phyloP scores from a whole-genome alignment of 2,329 filamentous ascomycete species.

The Nigrospora sphaerica region DNA sequence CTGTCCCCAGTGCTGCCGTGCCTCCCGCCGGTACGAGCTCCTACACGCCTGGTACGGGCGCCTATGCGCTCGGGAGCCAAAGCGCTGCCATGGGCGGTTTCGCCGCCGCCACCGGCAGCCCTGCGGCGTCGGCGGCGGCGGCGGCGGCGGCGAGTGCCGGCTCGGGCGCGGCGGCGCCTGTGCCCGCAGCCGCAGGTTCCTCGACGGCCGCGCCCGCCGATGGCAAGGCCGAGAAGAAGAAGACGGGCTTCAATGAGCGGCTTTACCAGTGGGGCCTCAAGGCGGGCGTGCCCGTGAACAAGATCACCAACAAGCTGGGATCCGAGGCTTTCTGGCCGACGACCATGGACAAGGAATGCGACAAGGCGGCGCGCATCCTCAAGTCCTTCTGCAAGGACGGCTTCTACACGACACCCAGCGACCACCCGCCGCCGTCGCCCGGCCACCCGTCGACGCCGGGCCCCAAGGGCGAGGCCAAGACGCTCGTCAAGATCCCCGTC shows the following conservation, averaged over 20 bases:
- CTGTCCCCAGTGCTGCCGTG: too few species aligned
- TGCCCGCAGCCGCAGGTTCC: neutral
- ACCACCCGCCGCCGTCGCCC: conserved; percentile 13
- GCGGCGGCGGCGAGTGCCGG: neutral
- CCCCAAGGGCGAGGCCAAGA: conserved; percentile 33
- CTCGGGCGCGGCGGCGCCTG: neutral
- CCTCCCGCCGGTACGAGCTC: neutral
- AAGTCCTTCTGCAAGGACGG: conserved; percentile 73
- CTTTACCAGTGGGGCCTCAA: conserved; percentile 30
- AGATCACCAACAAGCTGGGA: conserved; percentile 75
- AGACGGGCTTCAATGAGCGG: conserved; percentile 10
- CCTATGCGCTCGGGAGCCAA: too few species aligned
- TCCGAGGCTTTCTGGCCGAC: conserved; percentile 80
- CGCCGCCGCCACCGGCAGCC: too few species aligned
- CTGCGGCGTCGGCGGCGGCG: neutral
- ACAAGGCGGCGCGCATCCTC: conserved; percentile 82
- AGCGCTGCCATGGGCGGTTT: too few species aligned
- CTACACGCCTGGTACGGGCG: too few species aligned
- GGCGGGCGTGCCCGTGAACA: conserved; percentile 69
- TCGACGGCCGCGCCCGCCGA: conserved; percentile 11
- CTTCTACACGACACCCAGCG: conserved; percentile 34
- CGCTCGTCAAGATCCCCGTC: conserved; percentile 45
- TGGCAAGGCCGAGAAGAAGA: conserved; percentile 10
- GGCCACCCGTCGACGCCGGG: conserved; percentile 16
- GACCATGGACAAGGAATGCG: conserved; percentile 79